Evolutionary conservation across 129 eudicot genomes (phyloP).

Genomic region (Solidago caesia): DNA sequence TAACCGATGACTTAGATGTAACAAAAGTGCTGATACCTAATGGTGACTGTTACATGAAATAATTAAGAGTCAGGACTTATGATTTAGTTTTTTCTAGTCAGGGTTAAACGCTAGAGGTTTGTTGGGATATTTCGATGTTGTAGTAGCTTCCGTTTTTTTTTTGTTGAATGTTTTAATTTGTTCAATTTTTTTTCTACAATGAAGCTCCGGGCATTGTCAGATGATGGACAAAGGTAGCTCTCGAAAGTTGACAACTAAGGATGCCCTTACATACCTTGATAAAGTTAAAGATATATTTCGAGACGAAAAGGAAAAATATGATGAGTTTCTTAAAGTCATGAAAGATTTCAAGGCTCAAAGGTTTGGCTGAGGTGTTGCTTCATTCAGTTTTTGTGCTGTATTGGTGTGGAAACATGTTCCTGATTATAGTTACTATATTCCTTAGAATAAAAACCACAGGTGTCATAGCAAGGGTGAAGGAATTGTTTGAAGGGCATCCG

Average conservation of each 20-base stretch:
- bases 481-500: conserved; percentile 70
- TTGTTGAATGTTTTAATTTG: neutral
- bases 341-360: conserved; percentile 90
- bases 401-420: conserved; percentile 21
- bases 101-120: neutral
- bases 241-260: conserved; percentile 65
- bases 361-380: conserved; percentile 37
- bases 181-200: conserved; percentile 17
- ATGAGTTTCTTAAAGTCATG: conserved; percentile 89
- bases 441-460: conserved; percentile 75
- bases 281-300: conserved; percentile 76
- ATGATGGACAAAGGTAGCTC: conserved; percentile 49
- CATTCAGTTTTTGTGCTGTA: conserved; percentile 19
- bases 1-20: conserved; percentile 17
- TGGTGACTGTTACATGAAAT: conserved; percentile 1
- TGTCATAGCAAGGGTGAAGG: conserved; percentile 80
- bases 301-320: conserved; percentile 74
- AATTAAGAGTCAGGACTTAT: neutral
- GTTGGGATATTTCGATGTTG: conserved; percentile 8
- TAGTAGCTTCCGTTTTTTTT: neutral
- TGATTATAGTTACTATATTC: conserved; percentile 26
- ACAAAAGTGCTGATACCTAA: neutral
- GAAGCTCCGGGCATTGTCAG: conserved; percentile 68
- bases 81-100: neutral
- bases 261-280: conserved; percentile 80